These are phyloP conservation scores for Curvularia sp. DNA, from an alignment of 2,329 filamentous ascomycete genomes.

Conservation along the genomic window DNA sequence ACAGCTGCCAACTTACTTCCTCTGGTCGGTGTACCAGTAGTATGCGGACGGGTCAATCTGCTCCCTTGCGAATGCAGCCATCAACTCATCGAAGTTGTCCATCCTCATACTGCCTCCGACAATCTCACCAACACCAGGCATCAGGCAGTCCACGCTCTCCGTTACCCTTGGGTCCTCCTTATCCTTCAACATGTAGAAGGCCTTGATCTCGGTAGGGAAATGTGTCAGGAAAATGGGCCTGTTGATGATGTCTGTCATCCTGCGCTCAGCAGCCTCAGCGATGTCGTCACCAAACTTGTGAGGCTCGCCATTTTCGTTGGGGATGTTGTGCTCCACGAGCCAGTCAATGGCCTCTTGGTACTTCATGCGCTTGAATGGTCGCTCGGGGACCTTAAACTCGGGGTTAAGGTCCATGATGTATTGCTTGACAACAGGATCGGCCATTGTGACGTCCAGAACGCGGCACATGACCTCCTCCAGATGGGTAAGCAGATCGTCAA, in stretches of 20 bases:
- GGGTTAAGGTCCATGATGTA: constrained; percentile 90
- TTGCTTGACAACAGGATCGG: constrained; percentile 73
- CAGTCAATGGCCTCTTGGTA: constrained; percentile 94
- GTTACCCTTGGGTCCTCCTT: constrained; percentile 80
- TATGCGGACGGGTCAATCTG: constrained; percentile 84
- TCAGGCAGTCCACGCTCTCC: constrained; percentile 83
- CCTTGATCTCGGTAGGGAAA: constrained; percentile 97
- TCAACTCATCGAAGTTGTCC: constrained; percentile 82
- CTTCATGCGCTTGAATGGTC: constrained; percentile 93
- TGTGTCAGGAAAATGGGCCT: constrained; percentile 94
- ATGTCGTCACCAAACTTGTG: constrained; percentile 97
- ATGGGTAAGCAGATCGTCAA: constrained; percentile 85
- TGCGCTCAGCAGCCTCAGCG: constrained; percentile 93
- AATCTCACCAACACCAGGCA: constrained; percentile 97
- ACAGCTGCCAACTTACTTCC: constrained; percentile 71
- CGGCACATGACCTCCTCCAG: constrained; percentile 87
- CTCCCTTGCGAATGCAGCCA: constrained; percentile 86
- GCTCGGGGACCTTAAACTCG: constrained; percentile 77
- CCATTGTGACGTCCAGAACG: constrained; percentile 79
- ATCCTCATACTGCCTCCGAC: constrained; percentile 97
- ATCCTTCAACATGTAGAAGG: constrained; percentile 98
- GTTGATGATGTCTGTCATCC: constrained; percentile 97
- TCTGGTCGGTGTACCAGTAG: constrained; percentile 99
- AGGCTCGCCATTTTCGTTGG: constrained; percentile 88
- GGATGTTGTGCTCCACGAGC: constrained; percentile 88